Evolutionary conservation across 257 asterid genomes (phyloP), one percentile per base, ranked within the genome.

Genomic region (Solanum tarapatanum): DNA sequence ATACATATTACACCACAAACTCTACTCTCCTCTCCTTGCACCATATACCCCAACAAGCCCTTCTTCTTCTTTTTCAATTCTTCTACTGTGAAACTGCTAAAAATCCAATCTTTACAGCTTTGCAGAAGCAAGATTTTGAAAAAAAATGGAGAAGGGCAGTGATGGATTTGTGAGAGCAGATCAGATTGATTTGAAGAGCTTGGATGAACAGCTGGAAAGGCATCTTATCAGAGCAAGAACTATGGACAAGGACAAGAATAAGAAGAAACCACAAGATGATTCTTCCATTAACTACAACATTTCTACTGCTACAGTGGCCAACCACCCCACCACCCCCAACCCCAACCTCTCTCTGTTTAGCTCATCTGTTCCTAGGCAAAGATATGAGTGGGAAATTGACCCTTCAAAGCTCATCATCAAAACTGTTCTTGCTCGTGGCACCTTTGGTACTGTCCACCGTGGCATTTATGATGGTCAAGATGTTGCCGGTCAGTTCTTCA

Each of bases 351-450:
- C 87, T 23, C 26, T 86, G 79, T 84, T 85, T 60, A 60, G 86
- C 75, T 39, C 86, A 1, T 76, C 92, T 86, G 73, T 66, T 76
- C 75, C 93, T 84, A 88, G 94, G 87, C 94, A 89, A 90, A 90
- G 98, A 91, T 91, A 90, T 6, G 98, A 95, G 24, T 95, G 98
- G 98, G 98, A 95, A 91, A 95, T 95, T 86, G 98, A 95, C 87
- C 95, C 98, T 6, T 87, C 96, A 4, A 94, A 95, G 90, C 85
- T 94, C 77, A 83, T 93, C 87, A 92, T 95, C 72, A 94, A 94
- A 87, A 64, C 87, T 19, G 95, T 93, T 21, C 92, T 95, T 72
- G 98, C 98, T 43, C 95, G 98, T 87, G 98, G 98, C 86, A 94
- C 98, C 51, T 95, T 95, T 70, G 98, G 96, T 62, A 95, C 98